Conservation (phyloP, 306 rosid genomes). For the Trichosanthes truncata region DNA sequence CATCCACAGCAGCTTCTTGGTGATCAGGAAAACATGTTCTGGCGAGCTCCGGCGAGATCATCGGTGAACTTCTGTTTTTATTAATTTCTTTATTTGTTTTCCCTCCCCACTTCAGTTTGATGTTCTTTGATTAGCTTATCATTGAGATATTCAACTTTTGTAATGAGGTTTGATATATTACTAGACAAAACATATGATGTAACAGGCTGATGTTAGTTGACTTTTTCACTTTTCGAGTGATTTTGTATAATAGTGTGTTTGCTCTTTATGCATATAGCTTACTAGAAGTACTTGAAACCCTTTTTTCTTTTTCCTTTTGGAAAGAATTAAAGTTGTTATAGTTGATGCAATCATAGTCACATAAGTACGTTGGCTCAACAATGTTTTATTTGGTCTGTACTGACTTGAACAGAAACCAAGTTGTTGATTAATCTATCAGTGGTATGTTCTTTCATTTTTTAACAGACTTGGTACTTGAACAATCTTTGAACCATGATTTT, state of each 20-base stretch:
- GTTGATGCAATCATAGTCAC: not conserved
- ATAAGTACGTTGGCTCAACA: not conserved
- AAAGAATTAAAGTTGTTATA: not conserved
- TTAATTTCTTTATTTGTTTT: too few species aligned
- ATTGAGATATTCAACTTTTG: not conserved
- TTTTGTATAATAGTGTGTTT: not conserved
- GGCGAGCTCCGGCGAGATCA: slow-evolving; percentile 59
- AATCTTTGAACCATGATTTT: not conserved
- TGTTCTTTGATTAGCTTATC: not conserved
- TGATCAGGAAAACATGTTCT: slow-evolving; percentile 52
- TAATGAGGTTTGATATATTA: not conserved
- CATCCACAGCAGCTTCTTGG: slow-evolving; percentile 51
- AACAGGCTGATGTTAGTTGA: not conserved
- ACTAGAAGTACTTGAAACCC: not conserved
- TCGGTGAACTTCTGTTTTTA: slow-evolving; percentile 32
- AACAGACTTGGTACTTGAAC: not conserved
- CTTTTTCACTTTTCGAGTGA: slow-evolving; percentile 4
- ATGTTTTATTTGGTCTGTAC: slow-evolving; percentile 2
- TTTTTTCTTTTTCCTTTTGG: not conserved
- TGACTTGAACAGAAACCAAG: not conserved
- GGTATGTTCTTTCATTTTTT: not conserved
- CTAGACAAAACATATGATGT: not conserved
- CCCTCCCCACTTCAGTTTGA: not conserved
- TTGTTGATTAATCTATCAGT: not conserved
- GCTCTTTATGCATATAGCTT: not conserved